Base-by-base conservation (phyloP, 2,329 filamentous ascomycete genomes). In the Cladosporium phlei region DNA sequence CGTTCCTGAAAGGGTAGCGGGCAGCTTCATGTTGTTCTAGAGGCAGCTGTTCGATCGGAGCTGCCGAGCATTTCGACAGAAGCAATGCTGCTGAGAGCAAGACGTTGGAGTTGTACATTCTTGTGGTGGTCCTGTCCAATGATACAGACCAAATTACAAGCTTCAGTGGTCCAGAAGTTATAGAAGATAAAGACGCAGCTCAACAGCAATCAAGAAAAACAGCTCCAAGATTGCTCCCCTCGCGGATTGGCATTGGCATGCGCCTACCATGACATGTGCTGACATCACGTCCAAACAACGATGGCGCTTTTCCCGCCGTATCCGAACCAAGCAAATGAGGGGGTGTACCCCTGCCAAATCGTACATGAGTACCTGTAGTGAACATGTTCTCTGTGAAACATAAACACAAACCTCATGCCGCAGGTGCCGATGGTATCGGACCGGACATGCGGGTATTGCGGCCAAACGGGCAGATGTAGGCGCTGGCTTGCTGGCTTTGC, bases 1-100 rank as follows among this genome's bases (percentile, higher is more conserved):
- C 82, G 39, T 69, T 71, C 58, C 78, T 69, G 6, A 69, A 44
- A n/a, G 40, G 40, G 16, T 44, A 44, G 11, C 16, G 10, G 5
- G 40, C 29, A 16, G 30, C 21, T 5, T 14, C 11, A 9, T 44
- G n/a, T 11, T 34, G n/a, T 14, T 35, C 40, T 3, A 44, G 40
- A 5, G 40, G 40, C 22, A 25, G 30, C 22, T 44, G 37, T 16
- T 44, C 40, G 12, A 44, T 34, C 6, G 40, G 40, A 19, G 40
- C 40, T 27, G 40, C 30, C 10, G 40, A 44, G 30, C 40, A 44
- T 14, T 20, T 35, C 9, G 40, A 44, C 22, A 44, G 30, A 11
- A 44, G 40, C 40, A 44, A 28, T 27, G 40, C 40, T 28, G 40
- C 40, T 7, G 40, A 35, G 2, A 44, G 40, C 16, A 44, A 28